These are phyloP conservation scores for Rauvolfia tetraphylla DNA, from an alignment of 257 asterid species.

Conservation along the genomic window DNA sequence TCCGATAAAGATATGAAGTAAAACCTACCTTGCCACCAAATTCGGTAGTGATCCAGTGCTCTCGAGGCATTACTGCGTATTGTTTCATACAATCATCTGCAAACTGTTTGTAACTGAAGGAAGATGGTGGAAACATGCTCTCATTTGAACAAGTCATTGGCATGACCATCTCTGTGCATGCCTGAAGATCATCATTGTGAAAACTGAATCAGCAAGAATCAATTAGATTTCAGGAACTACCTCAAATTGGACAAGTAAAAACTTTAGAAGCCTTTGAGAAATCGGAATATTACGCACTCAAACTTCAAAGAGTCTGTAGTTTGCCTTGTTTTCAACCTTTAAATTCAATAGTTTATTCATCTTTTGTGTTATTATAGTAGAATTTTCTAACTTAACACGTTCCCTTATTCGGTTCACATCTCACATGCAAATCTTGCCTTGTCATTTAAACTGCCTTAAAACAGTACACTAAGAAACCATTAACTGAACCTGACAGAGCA, in stretches of 20 bases:
- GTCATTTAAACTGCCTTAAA: background rate
- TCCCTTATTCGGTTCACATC: background rate
- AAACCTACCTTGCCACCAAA: conserved; percentile 61
- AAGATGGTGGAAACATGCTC: conserved; percentile 66
- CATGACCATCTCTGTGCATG: conserved; percentile 91
- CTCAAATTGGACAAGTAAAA: background rate
- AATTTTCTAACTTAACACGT: conserved; percentile 6
- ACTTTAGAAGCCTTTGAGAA: too few species aligned
- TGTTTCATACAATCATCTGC: conserved; percentile 32
- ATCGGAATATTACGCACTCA: background rate
- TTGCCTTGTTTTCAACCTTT: background rate
- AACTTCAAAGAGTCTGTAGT: background rate
- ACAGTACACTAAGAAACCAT: conserved; percentile 1
- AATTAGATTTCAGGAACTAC: background rate
- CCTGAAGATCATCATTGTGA: conserved; percentile 30
- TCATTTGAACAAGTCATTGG: conserved; percentile 55
- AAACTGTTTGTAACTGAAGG: conserved; percentile 49
- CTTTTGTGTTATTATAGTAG: background rate
- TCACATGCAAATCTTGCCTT: background rate
- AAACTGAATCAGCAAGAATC: background rate
- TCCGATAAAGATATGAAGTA: background rate
- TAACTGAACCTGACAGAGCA: background rate
- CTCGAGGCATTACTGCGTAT: conserved; percentile 60
- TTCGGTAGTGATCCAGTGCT: conserved; percentile 77
- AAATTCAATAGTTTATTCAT: too few species aligned